phyloP scores from a whole-genome alignment of 23 red algal genomes.

The Cyanidium caldarium region DNA sequence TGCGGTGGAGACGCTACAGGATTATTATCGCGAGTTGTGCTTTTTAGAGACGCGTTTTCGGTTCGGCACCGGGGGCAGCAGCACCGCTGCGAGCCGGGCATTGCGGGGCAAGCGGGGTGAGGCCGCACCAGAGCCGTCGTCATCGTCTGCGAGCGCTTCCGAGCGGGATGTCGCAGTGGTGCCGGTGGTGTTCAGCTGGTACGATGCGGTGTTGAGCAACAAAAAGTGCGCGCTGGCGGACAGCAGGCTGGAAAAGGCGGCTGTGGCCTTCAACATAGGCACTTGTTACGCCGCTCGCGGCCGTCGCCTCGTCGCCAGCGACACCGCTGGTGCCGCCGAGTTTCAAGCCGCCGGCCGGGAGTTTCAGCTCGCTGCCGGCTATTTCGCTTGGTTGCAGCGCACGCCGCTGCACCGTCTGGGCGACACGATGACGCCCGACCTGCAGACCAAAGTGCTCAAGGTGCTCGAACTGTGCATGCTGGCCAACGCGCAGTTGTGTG shows the following conservation, averaged over 20 bases:
- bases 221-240: background rate
- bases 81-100: background rate
- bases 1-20: background rate
- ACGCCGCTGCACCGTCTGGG: background rate
- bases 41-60: constrained; percentile 1
- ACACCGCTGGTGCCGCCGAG: background rate
- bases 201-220: background rate
- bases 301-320: background rate
- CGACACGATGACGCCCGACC: background rate
- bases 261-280: background rate
- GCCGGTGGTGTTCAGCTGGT: background rate
- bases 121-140: no score
- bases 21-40: background rate
- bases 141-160: no score
- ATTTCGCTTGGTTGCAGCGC: background rate
- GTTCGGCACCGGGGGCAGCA: background rate
- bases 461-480: background rate
- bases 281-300: background rate
- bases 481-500: background rate
- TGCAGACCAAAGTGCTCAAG: background rate
- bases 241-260: background rate
- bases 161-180: background rate
- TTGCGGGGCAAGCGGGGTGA: background rate
- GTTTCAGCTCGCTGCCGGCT: background rate
- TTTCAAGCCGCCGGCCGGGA: background rate